Percentiles rank a stretch among this genome's conserved stretches.
Conservation (phyloP, 148 eudicot species). For the Bassia scoparia region DNA sequence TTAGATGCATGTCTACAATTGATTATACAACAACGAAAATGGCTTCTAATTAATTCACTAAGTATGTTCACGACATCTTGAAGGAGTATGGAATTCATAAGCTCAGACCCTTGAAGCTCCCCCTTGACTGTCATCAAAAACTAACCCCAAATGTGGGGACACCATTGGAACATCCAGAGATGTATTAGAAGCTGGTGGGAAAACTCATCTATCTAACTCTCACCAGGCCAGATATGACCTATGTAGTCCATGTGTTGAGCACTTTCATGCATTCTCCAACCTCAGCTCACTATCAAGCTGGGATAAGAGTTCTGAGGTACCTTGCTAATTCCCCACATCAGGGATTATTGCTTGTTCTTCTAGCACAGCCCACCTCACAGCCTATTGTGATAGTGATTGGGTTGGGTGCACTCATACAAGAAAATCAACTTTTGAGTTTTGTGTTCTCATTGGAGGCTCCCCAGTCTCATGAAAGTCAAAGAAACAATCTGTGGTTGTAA, state of each 20-base stretch:
- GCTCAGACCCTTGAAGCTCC: not conserved
- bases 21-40: too few relatives aligned
- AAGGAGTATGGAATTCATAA: not conserved
- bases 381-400: conserved; percentile 1
- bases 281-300: not conserved
- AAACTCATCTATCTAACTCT: not conserved
- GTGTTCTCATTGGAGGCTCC: not conserved
- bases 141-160: not conserved
- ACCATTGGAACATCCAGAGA: not conserved
- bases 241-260: not conserved
- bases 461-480: too few relatives aligned
- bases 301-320: not conserved
- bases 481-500: too few relatives aligned
- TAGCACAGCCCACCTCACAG: not conserved
- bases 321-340: not conserved
- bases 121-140: not conserved
- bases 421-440: not conserved
- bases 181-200: not conserved
- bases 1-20: too few relatives aligned
- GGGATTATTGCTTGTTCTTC: not conserved
- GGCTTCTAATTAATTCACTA: too few relatives aligned
- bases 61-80: not conserved
- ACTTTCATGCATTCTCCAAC: not conserved
- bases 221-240: too few relatives aligned
- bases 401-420: not conserved